A percentile compares a stretch with the other conserved stretches of the same genome.
Evolutionary conservation across 345 rosid species (phyloP).

Genomic region (Angophora floribunda): DNA sequence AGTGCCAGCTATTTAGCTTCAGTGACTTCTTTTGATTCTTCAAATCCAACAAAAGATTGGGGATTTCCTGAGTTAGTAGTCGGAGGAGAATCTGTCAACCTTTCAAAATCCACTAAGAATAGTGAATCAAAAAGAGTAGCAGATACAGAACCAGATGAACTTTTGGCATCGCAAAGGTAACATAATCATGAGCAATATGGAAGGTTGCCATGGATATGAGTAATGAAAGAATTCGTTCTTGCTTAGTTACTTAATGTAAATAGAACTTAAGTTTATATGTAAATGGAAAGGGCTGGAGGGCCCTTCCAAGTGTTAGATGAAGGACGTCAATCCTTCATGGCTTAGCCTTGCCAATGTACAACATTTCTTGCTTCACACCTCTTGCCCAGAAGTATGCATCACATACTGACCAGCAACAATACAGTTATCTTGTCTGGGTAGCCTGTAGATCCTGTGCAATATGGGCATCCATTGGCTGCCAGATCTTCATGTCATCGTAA

Average conservation of each 20-base stretch:
- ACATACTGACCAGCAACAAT: background rate
- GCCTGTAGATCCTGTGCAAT: background rate
- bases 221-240: background rate
- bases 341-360: background rate
- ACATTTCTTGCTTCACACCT: background rate
- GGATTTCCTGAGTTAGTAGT: constrained; percentile 59
- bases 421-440: background rate
- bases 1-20: constrained; percentile 63
- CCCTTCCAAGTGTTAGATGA: background rate
- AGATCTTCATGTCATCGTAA: background rate
- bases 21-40: constrained; percentile 61
- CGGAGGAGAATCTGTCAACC: constrained; percentile 7
- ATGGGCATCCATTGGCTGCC: background rate
- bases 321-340: background rate
- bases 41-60: constrained; percentile 89
- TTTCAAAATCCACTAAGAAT: constrained; percentile 6
- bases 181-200: background rate
- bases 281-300: background rate
- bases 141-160: constrained; percentile 16
- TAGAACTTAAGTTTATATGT: background rate
- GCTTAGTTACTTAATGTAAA: background rate
- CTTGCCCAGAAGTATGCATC: background rate
- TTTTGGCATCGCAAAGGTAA: constrained; percentile 45
- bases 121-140: constrained; percentile 17
- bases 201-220: background rate